These are phyloP conservation scores for Volvox carteri DNA, from an alignment of 163 green algal genomes.

Conservation along the genomic window DNA sequence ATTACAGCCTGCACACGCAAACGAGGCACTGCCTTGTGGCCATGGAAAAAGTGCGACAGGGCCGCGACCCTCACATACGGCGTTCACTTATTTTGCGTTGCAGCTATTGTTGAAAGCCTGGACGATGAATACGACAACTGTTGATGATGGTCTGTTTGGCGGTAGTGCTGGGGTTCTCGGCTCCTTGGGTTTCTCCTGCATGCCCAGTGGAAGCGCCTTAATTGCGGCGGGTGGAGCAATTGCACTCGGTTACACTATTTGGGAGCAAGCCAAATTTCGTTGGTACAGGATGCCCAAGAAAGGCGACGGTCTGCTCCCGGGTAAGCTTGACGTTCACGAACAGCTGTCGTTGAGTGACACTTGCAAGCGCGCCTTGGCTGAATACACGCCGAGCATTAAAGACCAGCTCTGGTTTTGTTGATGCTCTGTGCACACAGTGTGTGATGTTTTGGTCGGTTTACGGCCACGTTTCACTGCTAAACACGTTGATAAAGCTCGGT, in stretches of 20 bases:
- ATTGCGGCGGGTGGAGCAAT: conserved; percentile 10
- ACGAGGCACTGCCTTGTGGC: not conserved
- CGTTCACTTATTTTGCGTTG: not conserved
- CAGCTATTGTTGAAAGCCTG: not conserved
- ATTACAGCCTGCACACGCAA: not conserved
- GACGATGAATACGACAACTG: conserved; percentile 11
- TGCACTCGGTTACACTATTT: conserved; percentile 44
- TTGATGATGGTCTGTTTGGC: not conserved
- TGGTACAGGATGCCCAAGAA: conserved; percentile 21
- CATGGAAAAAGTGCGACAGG: not conserved
- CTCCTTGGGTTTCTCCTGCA: conserved; percentile 10
- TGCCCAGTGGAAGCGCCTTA: conserved; percentile 29
- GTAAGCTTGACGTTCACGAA: not conserved
- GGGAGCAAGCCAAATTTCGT: conserved; percentile 32
- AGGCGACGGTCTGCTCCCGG: not conserved
- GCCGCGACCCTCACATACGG: not conserved
- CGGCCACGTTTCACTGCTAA: too few relatives aligned
- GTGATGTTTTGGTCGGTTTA: too few relatives aligned
- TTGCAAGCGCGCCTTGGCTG: too few relatives aligned
- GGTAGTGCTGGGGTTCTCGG: not conserved
- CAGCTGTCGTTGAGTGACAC: not conserved
- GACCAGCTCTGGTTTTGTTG: too few relatives aligned
- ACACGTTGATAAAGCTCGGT: too few relatives aligned
- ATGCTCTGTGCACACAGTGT: too few relatives aligned
- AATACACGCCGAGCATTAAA: too few relatives aligned